phyloP scores from a whole-genome alignment of 345 rosid species.

The Moricandia moricandioides region DNA sequence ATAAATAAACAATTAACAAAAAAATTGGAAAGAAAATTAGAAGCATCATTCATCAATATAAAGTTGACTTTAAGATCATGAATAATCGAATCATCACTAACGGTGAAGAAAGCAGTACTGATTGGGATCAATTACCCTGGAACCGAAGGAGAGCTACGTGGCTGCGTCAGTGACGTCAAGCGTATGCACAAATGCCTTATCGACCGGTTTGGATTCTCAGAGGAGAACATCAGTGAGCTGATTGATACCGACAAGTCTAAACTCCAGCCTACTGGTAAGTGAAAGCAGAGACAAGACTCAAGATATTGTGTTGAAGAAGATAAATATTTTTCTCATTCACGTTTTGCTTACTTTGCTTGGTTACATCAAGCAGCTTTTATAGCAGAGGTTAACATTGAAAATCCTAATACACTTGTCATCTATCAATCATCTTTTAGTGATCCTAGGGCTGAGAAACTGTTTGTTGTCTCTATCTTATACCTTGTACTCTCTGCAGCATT shows the following conservation, averaged over 20 bases:
- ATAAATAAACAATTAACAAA: background rate
- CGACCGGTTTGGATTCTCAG: slow-evolving; percentile 57
- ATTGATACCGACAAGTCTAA: slow-evolving; percentile 64
- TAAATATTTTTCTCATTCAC: too few relatives aligned
- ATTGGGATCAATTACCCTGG: slow-evolving; percentile 79
- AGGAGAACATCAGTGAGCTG: slow-evolving; percentile 57
- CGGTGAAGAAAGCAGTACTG: slow-evolving; percentile 65
- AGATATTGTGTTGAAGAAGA: too few relatives aligned
- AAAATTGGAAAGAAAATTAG: background rate
- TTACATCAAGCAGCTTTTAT: too few relatives aligned
- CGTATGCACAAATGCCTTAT: slow-evolving; percentile 51
- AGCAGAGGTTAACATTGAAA: too few relatives aligned
- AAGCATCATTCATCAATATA: background rate
- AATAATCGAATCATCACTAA: slow-evolving; percentile 3
- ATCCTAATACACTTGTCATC: too few relatives aligned
- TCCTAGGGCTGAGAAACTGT: too few relatives aligned
- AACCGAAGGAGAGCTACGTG: slow-evolving; percentile 71
- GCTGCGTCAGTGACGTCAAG: slow-evolving; percentile 76
- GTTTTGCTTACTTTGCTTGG: too few relatives aligned
- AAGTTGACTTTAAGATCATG: background rate
- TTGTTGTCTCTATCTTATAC: too few relatives aligned
- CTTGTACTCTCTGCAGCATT: too few relatives aligned
- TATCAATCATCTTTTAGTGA: too few relatives aligned
- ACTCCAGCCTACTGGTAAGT: slow-evolving; percentile 64
- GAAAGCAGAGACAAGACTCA: too few relatives aligned